A percentile compares a stretch with the other conserved stretches of the same genome.
Conservation (phyloP, 139 green algal genomes). For the Astrephomene gubernaculifera region DNA sequence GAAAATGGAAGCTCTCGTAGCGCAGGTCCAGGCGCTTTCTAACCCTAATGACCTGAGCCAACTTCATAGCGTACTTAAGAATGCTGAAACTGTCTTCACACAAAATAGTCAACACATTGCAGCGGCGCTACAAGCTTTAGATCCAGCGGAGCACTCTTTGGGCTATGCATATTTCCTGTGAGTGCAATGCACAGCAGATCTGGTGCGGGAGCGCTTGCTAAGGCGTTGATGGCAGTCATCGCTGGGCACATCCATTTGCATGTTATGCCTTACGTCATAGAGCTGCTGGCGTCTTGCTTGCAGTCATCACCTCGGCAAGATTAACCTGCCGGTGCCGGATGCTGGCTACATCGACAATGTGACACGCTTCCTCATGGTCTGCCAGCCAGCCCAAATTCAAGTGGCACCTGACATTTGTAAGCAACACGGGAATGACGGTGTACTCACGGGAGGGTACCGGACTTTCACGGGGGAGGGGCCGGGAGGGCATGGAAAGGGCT, state of each 20-base stretch:
- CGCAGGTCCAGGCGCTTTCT: slow-evolving; percentile 32
- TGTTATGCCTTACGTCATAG: background rate
- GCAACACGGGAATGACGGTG: slow-evolving; percentile 3
- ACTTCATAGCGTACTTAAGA: slow-evolving; percentile 38
- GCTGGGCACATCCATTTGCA: background rate
- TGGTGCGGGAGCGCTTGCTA: background rate
- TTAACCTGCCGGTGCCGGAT: slow-evolving; percentile 18
- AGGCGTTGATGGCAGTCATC: background rate
- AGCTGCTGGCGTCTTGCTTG: no score
- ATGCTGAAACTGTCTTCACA: background rate
- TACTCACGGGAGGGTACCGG: background rate
- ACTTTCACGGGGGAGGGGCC: no score
- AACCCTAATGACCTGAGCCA: slow-evolving; percentile 26
- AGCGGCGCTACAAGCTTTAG: slow-evolving; percentile 51
- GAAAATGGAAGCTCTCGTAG: slow-evolving; percentile 51
- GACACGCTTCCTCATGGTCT: slow-evolving; percentile 64
- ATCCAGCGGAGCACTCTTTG: slow-evolving; percentile 70
- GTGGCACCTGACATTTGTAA: slow-evolving; percentile 73
- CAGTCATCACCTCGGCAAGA: slow-evolving; percentile 19
- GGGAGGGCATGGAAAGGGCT: no score
- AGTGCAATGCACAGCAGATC: slow-evolving; percentile 38
- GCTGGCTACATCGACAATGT: slow-evolving; percentile 57
- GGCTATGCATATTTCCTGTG: slow-evolving; percentile 77
- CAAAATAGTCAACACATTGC: slow-evolving; percentile 45
- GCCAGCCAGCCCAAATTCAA: slow-evolving; percentile 66